Evolutionary conservation across 2,329 filamentous ascomycete genomes (phyloP), one percentile per base, ranked within the genome.

Genomic region (Ceratocystis papillata): DNA sequence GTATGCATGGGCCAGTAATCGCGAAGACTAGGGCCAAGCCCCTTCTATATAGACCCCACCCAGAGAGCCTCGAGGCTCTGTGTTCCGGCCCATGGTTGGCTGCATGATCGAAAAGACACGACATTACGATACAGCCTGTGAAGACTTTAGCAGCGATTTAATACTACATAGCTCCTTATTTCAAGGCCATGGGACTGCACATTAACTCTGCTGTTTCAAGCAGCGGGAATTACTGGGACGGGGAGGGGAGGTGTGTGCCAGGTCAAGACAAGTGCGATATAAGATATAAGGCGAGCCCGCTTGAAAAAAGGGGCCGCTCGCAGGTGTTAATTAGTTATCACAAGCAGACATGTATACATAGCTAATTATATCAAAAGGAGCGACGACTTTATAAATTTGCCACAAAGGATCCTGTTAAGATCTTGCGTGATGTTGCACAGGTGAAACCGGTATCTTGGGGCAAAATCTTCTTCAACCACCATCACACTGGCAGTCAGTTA

Each of bases 361-460:
- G 46, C 46, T 22, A 50, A n/a, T 22, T 33, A 57, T 33, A 57
- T 33, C 25, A 57, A 57, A 15, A 30, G 12, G 53, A 57, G 30
- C 53, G 33, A 59, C 33, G 28, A n/a, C 28, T 59, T 33, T 12
- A n/a, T n/a, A 59, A 59, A 59, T 59, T 59, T 59, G 53, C 53
- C 53, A 59, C 53, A 25, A 59, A 59, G 53, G 53, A 59, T 59
- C 53, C 30, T 55, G 12, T 33, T 33, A 33, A 20, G 15, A n/a
- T 59, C 53, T n/a, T 59, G 28, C 53, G 53, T 20, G 5, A 33
- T 59, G 53, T 59, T 59, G 53, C 53, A 59, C 53, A 59, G 53
- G 53, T 59, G 53, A 59, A 59, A 59, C 53, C 53, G 33, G 53
- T 37, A 15, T 8, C 53, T 59, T 59, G 53, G 53, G 37, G 37